phyloP scores from a whole-genome alignment of 2,329 filamentous ascomycete species.

The Fusarium robinianum region DNA sequence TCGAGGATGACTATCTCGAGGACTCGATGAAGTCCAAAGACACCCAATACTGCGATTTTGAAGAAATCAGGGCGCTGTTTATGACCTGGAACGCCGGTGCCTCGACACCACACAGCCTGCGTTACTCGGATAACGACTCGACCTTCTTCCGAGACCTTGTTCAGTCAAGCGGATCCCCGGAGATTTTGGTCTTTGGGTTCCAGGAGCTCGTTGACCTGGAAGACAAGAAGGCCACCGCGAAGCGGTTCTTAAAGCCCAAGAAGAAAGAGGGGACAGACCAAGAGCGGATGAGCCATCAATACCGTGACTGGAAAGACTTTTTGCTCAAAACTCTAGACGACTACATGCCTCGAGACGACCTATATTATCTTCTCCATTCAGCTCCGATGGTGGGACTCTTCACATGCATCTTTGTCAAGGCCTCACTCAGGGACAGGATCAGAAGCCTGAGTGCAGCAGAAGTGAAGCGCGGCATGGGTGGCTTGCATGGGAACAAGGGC shows the following conservation, averaged over 20 bases:
- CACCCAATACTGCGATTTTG: conserved; percentile 81
- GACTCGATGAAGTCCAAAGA: conserved; percentile 84
- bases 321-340: conserved; percentile 82
- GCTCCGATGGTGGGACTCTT: conserved; percentile 89
- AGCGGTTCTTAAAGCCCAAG: conserved; percentile 88
- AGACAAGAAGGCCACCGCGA: conserved; percentile 97
- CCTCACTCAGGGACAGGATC: conserved; percentile 75
- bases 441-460: conserved; percentile 78
- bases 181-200: conserved; percentile 94
- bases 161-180: conserved; percentile 75
- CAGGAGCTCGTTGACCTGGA: conserved; percentile 98
- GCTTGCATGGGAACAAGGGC: conserved; percentile 94
- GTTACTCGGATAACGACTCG: conserved; percentile 70
- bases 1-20: conserved; percentile 96
- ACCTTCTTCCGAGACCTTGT: conserved; percentile 82
- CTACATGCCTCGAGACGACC: conserved; percentile 73
- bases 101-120: conserved; percentile 83
- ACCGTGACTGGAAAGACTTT: conserved; percentile 94
- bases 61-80: conserved; percentile 77
- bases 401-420: conserved; percentile 92
- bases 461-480: conserved; percentile 95
- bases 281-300: conserved; percentile 95
- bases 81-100: conserved; percentile 98
- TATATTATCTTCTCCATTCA: conserved; percentile 86
- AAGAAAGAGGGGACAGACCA: conserved; percentile 81